Base-by-base conservation (phyloP, 2,329 filamentous ascomycete species). In the Ilyonectria robusta region DNA sequence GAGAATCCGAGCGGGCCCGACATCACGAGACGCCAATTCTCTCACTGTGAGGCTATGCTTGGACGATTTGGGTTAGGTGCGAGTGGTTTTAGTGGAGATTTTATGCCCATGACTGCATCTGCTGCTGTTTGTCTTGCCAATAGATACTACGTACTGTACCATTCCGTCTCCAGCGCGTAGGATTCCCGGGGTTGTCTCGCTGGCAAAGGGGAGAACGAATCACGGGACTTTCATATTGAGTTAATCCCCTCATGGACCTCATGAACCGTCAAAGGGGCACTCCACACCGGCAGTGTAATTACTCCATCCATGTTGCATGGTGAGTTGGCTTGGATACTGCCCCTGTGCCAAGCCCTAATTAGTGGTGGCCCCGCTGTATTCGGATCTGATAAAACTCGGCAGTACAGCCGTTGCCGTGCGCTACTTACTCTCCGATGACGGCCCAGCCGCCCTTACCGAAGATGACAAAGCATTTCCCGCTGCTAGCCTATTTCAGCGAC, bases 1-100 rank as follows among this genome's bases (percentile, higher is more conserved):
- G 59, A 62, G 23, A 26, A 23, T 35, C 59, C 59, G 59, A 62
- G 23, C 15, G 40, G 31, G 31, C 59, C 59, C 51, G 59, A 40
- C 51, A 62, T 54, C 59, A 62, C 59, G 59, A 37, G 59, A 42
- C 31, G 1, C 15, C 15, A n/a, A 42, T n/a, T 42, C 40, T 42
- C 40, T 42, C 40, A 42, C 40, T 42, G 40, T 42, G 40, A 42
- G 40, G 40, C 6, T 42, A 1, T 42, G 8, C 40, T 42, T 42
- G 40, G 7, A n/a, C 40, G n/a, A 42, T 1, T 42, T 8, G 17
- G 40, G 40, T n/a, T 42, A 42, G 40, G 15, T n/a, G 40, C n/a
- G 15, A 7, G 40, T 15, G 15, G 17, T 8, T 42, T 42, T 17
- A n/a, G 40, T 42, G 40, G 40, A 17, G 15, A n/a, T n/a, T 42